These are phyloP conservation scores for Trichoderma sp. DNA, from an alignment of 2,329 filamentous ascomycete species.

Conservation along the genomic window DNA sequence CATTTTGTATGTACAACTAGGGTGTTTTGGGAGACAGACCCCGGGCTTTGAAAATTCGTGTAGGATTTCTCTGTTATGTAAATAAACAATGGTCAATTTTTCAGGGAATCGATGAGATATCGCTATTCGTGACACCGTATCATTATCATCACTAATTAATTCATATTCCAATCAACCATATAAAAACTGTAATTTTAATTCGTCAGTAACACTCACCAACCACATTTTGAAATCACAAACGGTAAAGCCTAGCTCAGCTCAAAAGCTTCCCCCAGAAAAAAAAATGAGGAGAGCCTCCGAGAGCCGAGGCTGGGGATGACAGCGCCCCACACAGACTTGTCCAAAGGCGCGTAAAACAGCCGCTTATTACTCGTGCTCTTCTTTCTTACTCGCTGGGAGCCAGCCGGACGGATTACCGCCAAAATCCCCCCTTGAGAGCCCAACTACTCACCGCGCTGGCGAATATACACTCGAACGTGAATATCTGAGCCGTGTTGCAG, in stretches of 20 bases:
- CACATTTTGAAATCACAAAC: not conserved
- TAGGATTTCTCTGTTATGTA: not conserved
- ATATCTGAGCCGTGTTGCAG: not conserved
- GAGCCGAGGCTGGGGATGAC: not conserved
- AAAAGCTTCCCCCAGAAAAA: not conserved
- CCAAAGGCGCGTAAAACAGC: not conserved
- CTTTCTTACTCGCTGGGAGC: not conserved
- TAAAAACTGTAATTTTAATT: not conserved
- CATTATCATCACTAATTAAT: not conserved
- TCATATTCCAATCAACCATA: not conserved
- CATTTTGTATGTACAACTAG: slow-evolving; percentile 8
- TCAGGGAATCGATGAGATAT: not conserved
- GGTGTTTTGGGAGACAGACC: not conserved
- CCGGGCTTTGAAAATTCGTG: not conserved
- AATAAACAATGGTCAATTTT: not conserved
- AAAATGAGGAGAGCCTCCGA: not conserved
- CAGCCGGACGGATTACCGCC: not conserved
- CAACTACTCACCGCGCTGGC: not conserved
- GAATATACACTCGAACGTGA: not conserved
- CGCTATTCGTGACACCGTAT: not conserved
- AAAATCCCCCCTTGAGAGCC: not conserved
- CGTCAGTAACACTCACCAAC: not conserved
- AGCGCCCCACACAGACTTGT: not conserved
- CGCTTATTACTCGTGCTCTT: not conserved
- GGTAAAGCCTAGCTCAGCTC: not conserved